Base-by-base conservation (phyloP, 495 filamentous ascomycete genomes). In the Neurospora sp. region DNA sequence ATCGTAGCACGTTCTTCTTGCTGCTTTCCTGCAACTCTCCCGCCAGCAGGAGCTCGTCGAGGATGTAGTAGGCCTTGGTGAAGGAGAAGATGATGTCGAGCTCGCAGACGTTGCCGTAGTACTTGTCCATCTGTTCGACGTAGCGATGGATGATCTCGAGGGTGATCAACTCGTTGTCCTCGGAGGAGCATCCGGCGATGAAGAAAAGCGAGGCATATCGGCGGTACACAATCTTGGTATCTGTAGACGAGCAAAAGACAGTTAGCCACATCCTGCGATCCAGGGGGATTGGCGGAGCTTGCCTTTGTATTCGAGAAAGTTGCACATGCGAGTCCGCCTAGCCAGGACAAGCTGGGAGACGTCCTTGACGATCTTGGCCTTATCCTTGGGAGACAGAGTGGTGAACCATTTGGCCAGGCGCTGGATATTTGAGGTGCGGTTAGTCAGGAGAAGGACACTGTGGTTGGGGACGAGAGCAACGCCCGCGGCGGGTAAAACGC, bases 101-200 rank as follows among this genome's bases (percentile, higher is more conserved):
- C 86, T 99, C 96, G 84, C 96, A 99, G 73, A 99, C 96, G 84
- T 99, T 99, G 82, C 96, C 96, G 81, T 99, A 99, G 87, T 98
- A 99, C 82, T 98, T 99, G 87, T 99, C 96, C 96, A 98, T 99
- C 85, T 98, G 96, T 83, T 99, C 96, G 70, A 98, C 96, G 82
- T 98, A 98, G 77, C 96, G 93, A 84, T 99, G 96, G 70, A 99
- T 95, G 80, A 98, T 93, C 82, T 99, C 96, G 76, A 99, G 92
- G 40, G 93, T 97, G 82, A 98, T 97, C 82, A 99, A 86, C 80
- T 99, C 96, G 85, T 99, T 99, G 80, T 98, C 96, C 71, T 92
- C 93, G 18, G 94, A 93, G 39, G 93, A 90, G 85, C 95, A 97
- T 74, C 96, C 96, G 80, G 96, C 95, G 81, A 99, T 98, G 87